Base-by-base conservation (phyloP, 2,329 filamentous ascomycete genomes). In the Neonectria coccinea region DNA sequence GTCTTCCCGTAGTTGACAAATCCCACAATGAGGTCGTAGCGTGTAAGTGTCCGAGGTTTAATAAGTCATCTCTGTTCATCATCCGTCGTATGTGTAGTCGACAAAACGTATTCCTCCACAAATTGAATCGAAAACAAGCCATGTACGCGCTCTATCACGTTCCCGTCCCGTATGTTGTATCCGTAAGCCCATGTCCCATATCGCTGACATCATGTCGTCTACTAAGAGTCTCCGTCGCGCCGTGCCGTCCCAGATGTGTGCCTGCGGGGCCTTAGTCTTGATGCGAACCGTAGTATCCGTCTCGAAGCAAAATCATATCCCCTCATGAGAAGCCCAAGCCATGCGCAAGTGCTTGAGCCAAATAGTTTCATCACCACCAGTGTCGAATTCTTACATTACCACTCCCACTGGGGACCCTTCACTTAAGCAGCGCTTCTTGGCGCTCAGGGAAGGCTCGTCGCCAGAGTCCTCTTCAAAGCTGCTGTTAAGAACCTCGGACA, bases 401-500 rank as follows among this genome's bases (percentile, higher is more conserved):
- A 78, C 71, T 1, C 76, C 75, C 14, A 79, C 65, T 0, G 70
- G 68, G 5, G 74, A 67, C 3, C 75, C 73, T 53, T 79, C 74
- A 3, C 64, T 70, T 5, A 80, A 57, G 53, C 77, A 75, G n/a
- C 74, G 72, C 58, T 75, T 78, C 74, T 81, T 81, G 5, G 70
- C 74, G 14, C 66, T 62, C 6, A 76, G 36, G 18, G 73, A 64
- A 18, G 70, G 67, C 31, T 81, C 78, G 29, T 79, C 73, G 11
- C 77, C 75, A 0, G 74, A 71, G 10, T 77, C 77, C 29, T 79
- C 78, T 18, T 83, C 80, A 42, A 82, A 81, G 66, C 80, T 82
- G 56, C 74, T 76, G 64, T 80, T 79, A 11, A 81, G 73, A 33
- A 81, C 75, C 52, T 82, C 79, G 4, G 74, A 70, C 3, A 81